Conservation (phyloP, 345 rosid species). For the Mallotus nudiflorus region DNA sequence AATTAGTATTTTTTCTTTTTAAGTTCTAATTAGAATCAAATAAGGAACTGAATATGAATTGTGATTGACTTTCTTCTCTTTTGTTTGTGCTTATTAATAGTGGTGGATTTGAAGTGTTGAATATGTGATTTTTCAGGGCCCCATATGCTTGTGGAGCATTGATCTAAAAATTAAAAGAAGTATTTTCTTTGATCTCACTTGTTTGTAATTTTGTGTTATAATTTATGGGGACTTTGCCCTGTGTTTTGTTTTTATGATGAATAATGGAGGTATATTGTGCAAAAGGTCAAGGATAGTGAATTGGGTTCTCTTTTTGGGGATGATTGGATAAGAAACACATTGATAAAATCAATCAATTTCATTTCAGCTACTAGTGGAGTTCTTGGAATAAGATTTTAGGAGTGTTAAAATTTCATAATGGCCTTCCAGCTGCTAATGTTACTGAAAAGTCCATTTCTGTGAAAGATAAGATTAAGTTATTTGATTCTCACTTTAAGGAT, state of each 20-base stretch:
- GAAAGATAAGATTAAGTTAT: background rate
- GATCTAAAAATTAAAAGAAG: too few species aligned
- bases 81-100: too few species aligned
- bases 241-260: conserved; percentile 77
- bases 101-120: too few species aligned
- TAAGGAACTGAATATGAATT: too few species aligned
- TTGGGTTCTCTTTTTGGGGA: conserved; percentile 76
- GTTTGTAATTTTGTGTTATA: too few species aligned
- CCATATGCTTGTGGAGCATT: too few species aligned
- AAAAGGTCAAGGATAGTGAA: conserved; percentile 74
- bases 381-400: conserved; percentile 73
- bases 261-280: conserved; percentile 81
- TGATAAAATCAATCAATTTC: conserved; percentile 27
- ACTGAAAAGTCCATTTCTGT: background rate
- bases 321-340: conserved; percentile 82
- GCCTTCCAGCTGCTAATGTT: background rate
- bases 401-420: conserved; percentile 33
- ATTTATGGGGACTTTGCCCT: conserved; percentile 64
- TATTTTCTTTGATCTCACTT: too few species aligned
- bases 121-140: too few species aligned
- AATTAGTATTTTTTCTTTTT: too few species aligned
- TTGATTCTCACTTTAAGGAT: background rate
- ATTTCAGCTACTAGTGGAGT: conserved; percentile 53
- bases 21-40: too few species aligned
- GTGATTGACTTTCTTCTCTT: too few species aligned